A percentile compares a stretch with the other conserved stretches of the same genome.
These are phyloP conservation scores for Ascoidea rubescens DNA, from an alignment of 805 yeast genomes.

Conservation along the genomic window DNA sequence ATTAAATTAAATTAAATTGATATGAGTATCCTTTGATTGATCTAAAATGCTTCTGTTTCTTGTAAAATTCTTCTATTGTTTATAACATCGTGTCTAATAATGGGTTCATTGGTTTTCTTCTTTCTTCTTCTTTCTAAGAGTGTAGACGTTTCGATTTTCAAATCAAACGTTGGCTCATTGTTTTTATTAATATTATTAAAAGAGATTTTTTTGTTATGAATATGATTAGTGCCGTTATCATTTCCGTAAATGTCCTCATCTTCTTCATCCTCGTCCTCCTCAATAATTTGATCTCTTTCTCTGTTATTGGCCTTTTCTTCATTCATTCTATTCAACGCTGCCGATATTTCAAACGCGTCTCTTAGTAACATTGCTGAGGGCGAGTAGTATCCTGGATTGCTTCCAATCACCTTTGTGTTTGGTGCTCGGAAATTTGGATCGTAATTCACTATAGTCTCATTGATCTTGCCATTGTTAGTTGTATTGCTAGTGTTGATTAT, in stretches of 20 bases:
- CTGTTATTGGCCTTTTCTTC: slow-evolving; percentile 28
- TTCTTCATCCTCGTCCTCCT: slow-evolving; percentile 9
- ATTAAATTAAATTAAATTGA: no score
- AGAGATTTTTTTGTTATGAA: background rate
- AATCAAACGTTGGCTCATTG: background rate
- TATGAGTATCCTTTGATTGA: no score
- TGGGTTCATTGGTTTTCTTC: no score
- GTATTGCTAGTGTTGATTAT: no score
- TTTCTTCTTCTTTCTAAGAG: background rate
- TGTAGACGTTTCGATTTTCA: background rate
- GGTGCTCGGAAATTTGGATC: background rate
- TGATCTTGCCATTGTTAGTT: background rate
- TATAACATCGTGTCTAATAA: no score
- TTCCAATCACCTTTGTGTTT: no score
- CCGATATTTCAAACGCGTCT: slow-evolving; percentile 77
- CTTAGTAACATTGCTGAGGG: slow-evolving; percentile 73
- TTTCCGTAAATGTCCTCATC: background rate
- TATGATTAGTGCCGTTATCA: slow-evolving; percentile 4
- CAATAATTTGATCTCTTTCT: slow-evolving; percentile 4
- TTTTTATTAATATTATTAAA: no score
- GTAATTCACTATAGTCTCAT: background rate
- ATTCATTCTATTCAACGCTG: slow-evolving; percentile 74
- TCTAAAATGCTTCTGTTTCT: no score
- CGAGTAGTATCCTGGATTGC: slow-evolving; percentile 24
- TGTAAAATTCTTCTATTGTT: no score